Evolutionary conservation across 2,329 filamentous ascomycete genomes (phyloP), one percentile per base, ranked within the genome.

Genomic region (Cadophora sp.): DNA sequence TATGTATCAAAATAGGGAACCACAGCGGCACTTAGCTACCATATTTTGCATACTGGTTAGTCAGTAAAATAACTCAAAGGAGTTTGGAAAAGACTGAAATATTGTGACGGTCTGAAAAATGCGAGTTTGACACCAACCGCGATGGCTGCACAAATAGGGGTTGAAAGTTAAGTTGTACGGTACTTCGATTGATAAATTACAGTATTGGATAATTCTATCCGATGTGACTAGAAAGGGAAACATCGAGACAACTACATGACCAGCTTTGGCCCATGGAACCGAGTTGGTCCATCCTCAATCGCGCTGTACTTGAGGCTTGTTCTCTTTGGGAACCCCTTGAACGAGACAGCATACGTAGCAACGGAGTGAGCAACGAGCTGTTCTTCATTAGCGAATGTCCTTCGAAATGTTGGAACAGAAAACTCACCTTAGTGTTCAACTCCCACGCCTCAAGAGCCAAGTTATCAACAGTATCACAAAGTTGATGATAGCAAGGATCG

Each of bases 321-420:
- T 30, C 88, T 81, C 78, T 87, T 77, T 0, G 89, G 89, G 78
- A 92, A 90, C 11, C 84, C 87, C 4, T 90, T 81, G 70, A 92
- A 88, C 0, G 88, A 90, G 3, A 80, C 76, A 13, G 89, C 90
- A 73, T 87, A 93, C 0, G 87, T 89, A 1, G 89, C 91, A n/a
- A 92, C 87, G 0, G 88, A 89, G 78, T 91, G 89, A 2, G 91
- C 90, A 71, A 94, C 89, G 43, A 89, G 80, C 85, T 87, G 63
- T 3, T 59, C 11, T n/a, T 30, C 33, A 16, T 74, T 65, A 36
- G 39, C 20, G 67, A 66, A 77, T 62, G 76, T 73, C 60, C n/a
- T 64, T 36, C 22, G 59, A 41, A 18, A 45, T 45, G 11, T 16
- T 16, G 2, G 59, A 9, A 13, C n/a, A 2, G n/a, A 43, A 30